Base-by-base conservation (phyloP, 768 basidiomycete species). In the Gelatoporia subvermispora region DNA sequence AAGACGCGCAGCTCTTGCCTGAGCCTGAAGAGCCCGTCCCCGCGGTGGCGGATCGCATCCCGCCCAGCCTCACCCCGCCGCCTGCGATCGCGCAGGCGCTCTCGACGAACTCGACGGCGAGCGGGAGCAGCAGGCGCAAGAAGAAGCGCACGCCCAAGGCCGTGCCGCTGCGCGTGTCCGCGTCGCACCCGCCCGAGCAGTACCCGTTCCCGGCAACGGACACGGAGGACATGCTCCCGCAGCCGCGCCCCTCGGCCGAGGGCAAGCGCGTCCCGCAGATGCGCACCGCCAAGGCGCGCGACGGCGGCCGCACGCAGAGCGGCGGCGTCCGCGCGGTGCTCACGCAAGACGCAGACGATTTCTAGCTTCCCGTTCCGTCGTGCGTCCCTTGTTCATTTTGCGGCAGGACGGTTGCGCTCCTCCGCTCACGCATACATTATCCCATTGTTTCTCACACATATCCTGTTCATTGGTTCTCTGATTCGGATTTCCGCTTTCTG, bases 251-350 rank as follows among this genome's bases (percentile, higher is more conserved):
- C 39, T 54, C 53, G 23, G 43, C 45, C 25, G 41, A 46, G 45
- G 54, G 55, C n/a, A 62, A 60, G 59, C 62, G 63, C 28, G 58
- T 68, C 53, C 71, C 67, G 49, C 72, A 84, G 68, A 86, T 89
- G 85, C 82, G 86, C 60, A 82, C 76, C 3, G 77, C 82, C 22
- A 77, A 84, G 36, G 88, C 82, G 41, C 73, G 86, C 49, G 85
- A 90, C 64, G 88, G 88, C 2, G 88, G 88, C 35, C 72, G 88
- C 56, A 91, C 88, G 52, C 85, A 88, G 69, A 91, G 88, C 59
- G 88, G 88, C 2, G 88, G 88, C n/a, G 85, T 91, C 24, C 84
- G 80, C 59, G 88, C 84, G 10, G 73, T 89, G 41, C 77, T 55
- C 70, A 77, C 55, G 67, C 66, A 65, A 35, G 66, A 68, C 40